Conservation (phyloP, 2,329 filamentous ascomycete species). For the Cladosporium oxysporum region DNA sequence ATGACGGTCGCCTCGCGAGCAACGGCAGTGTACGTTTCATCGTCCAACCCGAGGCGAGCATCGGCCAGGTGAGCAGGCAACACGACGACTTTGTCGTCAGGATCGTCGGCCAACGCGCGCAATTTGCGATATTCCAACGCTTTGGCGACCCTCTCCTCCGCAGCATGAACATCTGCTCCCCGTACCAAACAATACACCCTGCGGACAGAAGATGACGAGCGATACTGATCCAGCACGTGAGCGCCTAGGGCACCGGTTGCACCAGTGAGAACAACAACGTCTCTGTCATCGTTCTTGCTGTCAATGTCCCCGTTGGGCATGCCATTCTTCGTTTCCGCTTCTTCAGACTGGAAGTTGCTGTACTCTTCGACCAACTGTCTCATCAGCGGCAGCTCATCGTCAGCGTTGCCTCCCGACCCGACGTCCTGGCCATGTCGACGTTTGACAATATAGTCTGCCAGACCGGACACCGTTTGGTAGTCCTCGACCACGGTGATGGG, state of each 20-base stretch:
- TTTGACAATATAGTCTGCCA: constrained; percentile 42
- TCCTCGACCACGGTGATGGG: constrained; percentile 64
- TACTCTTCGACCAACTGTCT: constrained; percentile 51
- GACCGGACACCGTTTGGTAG: constrained; percentile 53
- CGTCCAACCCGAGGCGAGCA: constrained; percentile 50
- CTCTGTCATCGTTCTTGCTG: constrained; percentile 18
- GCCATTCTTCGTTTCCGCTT: constrained; percentile 2
- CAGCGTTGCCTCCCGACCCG: constrained; percentile 18
- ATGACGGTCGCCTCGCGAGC: constrained; percentile 51
- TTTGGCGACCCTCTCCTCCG: constrained; percentile 47
- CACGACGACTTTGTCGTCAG: constrained; percentile 46
- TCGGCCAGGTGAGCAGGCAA: constrained; percentile 53
- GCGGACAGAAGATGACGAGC: constrained; percentile 40
- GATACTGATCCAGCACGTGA: constrained; percentile 52
- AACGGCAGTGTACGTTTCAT: constrained; percentile 45
- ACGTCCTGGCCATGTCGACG: constrained; percentile 40
- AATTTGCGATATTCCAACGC: constrained; percentile 45
- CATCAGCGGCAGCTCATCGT: constrained; percentile 47
- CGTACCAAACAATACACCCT: constrained; percentile 61
- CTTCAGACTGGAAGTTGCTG: constrained; percentile 40
- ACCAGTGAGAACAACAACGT: constrained; percentile 48
- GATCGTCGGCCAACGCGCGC: constrained; percentile 27
- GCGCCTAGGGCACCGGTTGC: constrained; percentile 55
- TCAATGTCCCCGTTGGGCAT: constrained; percentile 5
- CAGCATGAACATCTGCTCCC: constrained; percentile 45